These are phyloP conservation scores for Crithidia acanthocephali DNA, from an alignment of 208 protist species.

Conservation along the genomic window DNA sequence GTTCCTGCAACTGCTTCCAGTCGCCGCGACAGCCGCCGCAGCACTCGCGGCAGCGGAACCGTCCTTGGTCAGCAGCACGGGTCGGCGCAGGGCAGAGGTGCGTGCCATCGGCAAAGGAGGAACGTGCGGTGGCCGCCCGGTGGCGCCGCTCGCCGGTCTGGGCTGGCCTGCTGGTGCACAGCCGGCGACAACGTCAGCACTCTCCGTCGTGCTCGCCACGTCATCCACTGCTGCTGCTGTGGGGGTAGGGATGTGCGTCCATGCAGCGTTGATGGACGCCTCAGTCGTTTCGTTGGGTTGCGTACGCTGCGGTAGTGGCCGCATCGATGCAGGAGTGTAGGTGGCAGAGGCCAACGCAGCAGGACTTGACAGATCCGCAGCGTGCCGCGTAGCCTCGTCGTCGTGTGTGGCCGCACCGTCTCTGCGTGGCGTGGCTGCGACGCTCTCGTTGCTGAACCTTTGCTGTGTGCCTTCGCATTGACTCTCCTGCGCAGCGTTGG, in stretches of 20 bases:
- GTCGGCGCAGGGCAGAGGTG: constrained; percentile 25
- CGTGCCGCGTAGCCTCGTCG: no score
- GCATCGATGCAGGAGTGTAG: neutral
- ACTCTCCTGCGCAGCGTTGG: no score
- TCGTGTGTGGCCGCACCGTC: no score
- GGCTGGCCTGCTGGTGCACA: neutral
- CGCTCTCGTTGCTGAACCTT: no score
- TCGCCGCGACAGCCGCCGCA: neutral
- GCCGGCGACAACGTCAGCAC: neutral
- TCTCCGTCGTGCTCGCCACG: neutral
- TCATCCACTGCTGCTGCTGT: neutral
- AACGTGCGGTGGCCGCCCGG: constrained; percentile 1
- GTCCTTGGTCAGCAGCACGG: constrained; percentile 23
- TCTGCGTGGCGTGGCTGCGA: no score
- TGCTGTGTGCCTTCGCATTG: no score
- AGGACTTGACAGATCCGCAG: neutral
- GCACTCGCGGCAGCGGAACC: neutral
- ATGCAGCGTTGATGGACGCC: no score
- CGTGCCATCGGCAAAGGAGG: constrained; percentile 19
- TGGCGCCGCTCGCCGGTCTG: neutral
- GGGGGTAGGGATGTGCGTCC: no score
- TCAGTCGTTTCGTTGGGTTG: neutral
- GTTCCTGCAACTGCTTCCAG: neutral
- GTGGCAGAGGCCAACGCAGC: neutral
- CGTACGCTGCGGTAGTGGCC: constrained; percentile 12